Conservation (phyloP, 345 rosid genomes). For the Punica granatum region DNA sequence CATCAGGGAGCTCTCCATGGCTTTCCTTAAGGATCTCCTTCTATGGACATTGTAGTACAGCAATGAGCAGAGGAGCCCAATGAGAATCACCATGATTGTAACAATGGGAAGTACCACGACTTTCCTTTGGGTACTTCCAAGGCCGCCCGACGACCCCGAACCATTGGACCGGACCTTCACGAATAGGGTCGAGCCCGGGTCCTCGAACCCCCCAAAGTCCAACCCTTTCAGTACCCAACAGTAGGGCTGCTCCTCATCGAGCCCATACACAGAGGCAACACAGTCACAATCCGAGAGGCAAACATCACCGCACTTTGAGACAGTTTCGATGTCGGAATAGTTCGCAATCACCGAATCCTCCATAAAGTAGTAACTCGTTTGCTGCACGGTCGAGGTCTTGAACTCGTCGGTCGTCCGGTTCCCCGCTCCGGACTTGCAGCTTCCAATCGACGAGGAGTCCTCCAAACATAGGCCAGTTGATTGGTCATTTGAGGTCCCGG, state of each 20-base stretch:
- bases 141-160: conserved; percentile 17
- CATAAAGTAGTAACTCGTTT: conserved; percentile 71
- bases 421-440: conserved; percentile 26
- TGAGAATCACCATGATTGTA: conserved; percentile 46
- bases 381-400: conserved; percentile 52
- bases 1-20: conserved; percentile 34
- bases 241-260: conserved; percentile 80
- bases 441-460: conserved; percentile 38
- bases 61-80: conserved; percentile 56
- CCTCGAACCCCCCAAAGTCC: conserved; percentile 75
- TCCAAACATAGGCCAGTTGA: conserved; percentile 31
- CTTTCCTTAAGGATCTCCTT: conserved; percentile 44
- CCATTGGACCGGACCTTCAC: conserved; percentile 51
- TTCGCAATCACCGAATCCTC: conserved; percentile 54
- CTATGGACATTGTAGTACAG: conserved; percentile 56
- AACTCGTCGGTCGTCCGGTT: conserved; percentile 27
- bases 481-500: conserved; percentile 46
- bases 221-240: conserved; percentile 75
- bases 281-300: conserved; percentile 76
- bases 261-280: conserved; percentile 79
- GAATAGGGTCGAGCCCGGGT: conserved; percentile 69
- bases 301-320: conserved; percentile 61
- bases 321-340: conserved; percentile 49
- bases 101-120: conserved; percentile 55
- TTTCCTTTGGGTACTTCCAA: conserved; percentile 23